Evolutionary conservation across 352 stramenopile genomes (phyloP).

Genomic region (Peronosclerospora sorghi): DNA sequence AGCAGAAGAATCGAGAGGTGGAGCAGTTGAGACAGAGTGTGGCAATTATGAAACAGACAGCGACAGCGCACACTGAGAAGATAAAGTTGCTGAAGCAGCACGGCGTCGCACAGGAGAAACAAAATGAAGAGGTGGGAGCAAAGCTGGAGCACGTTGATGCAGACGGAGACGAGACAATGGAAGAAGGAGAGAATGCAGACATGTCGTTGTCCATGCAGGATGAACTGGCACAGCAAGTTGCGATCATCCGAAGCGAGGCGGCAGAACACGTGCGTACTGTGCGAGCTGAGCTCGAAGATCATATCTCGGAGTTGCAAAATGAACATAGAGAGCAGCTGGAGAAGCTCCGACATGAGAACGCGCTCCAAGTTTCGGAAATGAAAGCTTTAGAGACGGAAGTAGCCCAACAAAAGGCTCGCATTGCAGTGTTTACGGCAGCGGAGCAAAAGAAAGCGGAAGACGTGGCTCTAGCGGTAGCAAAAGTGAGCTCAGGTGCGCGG

Average conservation of each 20-base stretch:
- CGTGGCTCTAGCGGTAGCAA: slow-evolving; percentile 54
- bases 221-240: slow-evolving; percentile 38
- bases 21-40: slow-evolving; percentile 62
- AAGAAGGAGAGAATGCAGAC: slow-evolving; percentile 24
- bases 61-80: neutral
- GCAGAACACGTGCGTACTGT: slow-evolving; percentile 50
- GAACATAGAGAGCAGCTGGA: slow-evolving; percentile 48
- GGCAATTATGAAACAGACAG: slow-evolving; percentile 33
- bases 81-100: slow-evolving; percentile 18
- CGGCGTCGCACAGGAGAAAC: slow-evolving; percentile 9
- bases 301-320: slow-evolving; percentile 37
- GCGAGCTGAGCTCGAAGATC: slow-evolving; percentile 51
- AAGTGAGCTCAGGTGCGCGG: slow-evolving; percentile 49
- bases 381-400: slow-evolving; percentile 58
- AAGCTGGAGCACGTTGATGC: slow-evolving; percentile 4
- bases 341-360: slow-evolving; percentile 46
- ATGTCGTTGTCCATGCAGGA: slow-evolving; percentile 13
- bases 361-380: slow-evolving; percentile 44
- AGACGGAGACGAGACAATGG: slow-evolving; percentile 17
- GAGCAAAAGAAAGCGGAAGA: slow-evolving; percentile 79
- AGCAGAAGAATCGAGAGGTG: slow-evolving; percentile 55
- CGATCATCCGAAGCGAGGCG: slow-evolving; percentile 38
- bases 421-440: slow-evolving; percentile 45
- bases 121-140: neutral
- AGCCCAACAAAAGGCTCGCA: slow-evolving; percentile 52